phyloP scores from a whole-genome alignment of 2,329 filamentous ascomycete genomes.

The Daldinia eschscholtzii region DNA sequence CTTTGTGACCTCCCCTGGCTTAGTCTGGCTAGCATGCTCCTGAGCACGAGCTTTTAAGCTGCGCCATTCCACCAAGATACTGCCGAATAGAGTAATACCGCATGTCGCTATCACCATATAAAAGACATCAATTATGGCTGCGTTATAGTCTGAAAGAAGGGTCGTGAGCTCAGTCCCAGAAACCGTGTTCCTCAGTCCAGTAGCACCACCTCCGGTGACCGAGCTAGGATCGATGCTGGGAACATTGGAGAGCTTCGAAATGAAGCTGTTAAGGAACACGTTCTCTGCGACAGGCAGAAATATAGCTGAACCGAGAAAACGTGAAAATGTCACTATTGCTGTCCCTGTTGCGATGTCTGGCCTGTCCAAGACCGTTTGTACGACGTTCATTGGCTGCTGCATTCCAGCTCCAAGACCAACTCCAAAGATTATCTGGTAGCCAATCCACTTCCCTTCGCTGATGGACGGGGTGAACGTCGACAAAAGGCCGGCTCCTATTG shows the following conservation, averaged over 20 bases:
- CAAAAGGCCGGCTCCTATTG: constrained; percentile 49
- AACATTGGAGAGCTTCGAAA: constrained; percentile 41
- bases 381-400: constrained; percentile 47
- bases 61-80: constrained; percentile 45
- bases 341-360: constrained; percentile 47
- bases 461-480: constrained; percentile 43
- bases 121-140: constrained; percentile 40
- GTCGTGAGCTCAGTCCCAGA: constrained; percentile 33
- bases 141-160: constrained; percentile 43
- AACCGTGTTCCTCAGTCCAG: constrained; percentile 40
- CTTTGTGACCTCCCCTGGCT: background rate
- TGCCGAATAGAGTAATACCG: constrained; percentile 39
- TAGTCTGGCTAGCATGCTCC: constrained; percentile 8
- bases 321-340: constrained; percentile 46
- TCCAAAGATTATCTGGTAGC: constrained; percentile 51
- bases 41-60: constrained; percentile 37
- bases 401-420: constrained; percentile 49
- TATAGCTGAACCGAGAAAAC: constrained; percentile 45
- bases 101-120: constrained; percentile 38
- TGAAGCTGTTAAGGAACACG: constrained; percentile 44
- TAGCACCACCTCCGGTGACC: constrained; percentile 44
- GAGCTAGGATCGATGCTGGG: constrained; percentile 42
- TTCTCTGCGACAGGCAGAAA: constrained; percentile 46
- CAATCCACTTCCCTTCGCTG: constrained; percentile 46
- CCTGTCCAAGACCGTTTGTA: constrained; percentile 46